Percentiles rank a stretch among this genome's conserved stretches.
phyloP scores from a whole-genome alignment of 306 rosid species.

The Hippophae gyantsensis region DNA sequence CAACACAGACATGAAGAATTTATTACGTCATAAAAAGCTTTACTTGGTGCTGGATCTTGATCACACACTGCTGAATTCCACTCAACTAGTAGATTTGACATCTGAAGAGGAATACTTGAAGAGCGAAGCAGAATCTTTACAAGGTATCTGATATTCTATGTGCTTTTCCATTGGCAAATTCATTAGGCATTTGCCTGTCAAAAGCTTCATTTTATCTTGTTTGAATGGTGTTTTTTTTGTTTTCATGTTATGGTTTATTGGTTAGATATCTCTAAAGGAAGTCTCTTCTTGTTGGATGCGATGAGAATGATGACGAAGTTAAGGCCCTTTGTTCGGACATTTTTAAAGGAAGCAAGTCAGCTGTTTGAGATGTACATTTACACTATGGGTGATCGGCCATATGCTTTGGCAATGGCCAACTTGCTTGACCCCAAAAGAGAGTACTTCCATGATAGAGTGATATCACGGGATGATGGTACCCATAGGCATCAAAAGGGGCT shows the following conservation, averaged over 20 bases:
- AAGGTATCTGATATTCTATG: conserved; percentile 32
- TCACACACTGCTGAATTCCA: conserved; percentile 75
- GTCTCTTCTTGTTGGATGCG: conserved; percentile 48
- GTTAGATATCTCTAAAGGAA: conserved; percentile 60
- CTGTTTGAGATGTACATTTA: conserved; percentile 81
- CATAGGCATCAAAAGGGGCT: conserved; percentile 85
- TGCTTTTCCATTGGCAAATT: not conserved
- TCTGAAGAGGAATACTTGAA: conserved; percentile 54
- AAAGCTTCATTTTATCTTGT: not conserved
- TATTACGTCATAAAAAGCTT: conserved; percentile 47
- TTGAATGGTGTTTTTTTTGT: not conserved
- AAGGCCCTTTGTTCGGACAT: conserved; percentile 68
- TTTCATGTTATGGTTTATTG: not conserved
- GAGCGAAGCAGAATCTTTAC: conserved; percentile 45
- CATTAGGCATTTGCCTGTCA: not conserved
- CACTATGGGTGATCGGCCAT: conserved; percentile 90
- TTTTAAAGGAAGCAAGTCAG: conserved; percentile 67
- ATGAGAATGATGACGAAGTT: conserved; percentile 89
- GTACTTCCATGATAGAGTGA: conserved; percentile 62
- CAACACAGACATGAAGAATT: conserved; percentile 50
- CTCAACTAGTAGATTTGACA: conserved; percentile 41
- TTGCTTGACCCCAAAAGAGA: conserved; percentile 75
- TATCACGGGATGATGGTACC: conserved; percentile 90
- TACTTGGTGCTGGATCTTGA: conserved; percentile 83
- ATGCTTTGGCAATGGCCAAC: conserved; percentile 84